phyloP scores from a whole-genome alignment of 495 filamentous ascomycete species.

The Thozetella sp. region DNA sequence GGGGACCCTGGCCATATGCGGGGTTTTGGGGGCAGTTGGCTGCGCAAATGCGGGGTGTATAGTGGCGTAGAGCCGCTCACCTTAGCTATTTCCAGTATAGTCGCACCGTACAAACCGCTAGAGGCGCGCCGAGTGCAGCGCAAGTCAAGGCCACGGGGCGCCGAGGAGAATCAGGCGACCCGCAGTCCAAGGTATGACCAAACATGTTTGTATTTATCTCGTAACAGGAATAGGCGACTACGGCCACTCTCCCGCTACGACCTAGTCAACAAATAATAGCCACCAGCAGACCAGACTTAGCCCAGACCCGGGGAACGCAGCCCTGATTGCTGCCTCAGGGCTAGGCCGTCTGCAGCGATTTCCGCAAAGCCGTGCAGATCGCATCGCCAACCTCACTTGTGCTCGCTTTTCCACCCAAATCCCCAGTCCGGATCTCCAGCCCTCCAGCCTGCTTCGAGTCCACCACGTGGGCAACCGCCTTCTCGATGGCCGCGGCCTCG shows the following conservation, averaged over 20 bases:
- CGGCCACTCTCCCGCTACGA: neutral
- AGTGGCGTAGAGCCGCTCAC: neutral
- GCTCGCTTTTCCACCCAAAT: conserved; percentile 55
- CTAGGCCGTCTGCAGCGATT: neutral
- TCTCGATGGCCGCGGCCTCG: conserved; percentile 54
- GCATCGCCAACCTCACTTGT: conserved; percentile 57
- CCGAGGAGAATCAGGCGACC: neutral
- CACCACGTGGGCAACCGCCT: conserved; percentile 53
- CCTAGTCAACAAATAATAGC: too few species aligned
- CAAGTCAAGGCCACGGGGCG: neutral
- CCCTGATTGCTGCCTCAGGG: neutral
- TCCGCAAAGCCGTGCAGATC: conserved; percentile 17
- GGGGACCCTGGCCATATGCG: neutral
- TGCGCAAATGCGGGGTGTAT: neutral
- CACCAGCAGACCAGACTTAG: too few species aligned
- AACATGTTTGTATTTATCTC: neutral
- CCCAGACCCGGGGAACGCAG: too few species aligned
- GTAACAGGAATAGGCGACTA: neutral
- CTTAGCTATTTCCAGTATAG: neutral
- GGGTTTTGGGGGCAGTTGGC: neutral
- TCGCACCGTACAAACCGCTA: neutral
- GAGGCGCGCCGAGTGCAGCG: neutral
- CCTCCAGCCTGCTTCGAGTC: conserved; percentile 38
- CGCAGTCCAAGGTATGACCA: neutral
- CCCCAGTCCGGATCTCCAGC: conserved; percentile 45